A percentile compares a stretch with the other conserved stretches of the same genome.
Evolutionary conservation across 495 filamentous ascomycete species (phyloP).

Genomic region (Aspergillus homomorphus): DNA sequence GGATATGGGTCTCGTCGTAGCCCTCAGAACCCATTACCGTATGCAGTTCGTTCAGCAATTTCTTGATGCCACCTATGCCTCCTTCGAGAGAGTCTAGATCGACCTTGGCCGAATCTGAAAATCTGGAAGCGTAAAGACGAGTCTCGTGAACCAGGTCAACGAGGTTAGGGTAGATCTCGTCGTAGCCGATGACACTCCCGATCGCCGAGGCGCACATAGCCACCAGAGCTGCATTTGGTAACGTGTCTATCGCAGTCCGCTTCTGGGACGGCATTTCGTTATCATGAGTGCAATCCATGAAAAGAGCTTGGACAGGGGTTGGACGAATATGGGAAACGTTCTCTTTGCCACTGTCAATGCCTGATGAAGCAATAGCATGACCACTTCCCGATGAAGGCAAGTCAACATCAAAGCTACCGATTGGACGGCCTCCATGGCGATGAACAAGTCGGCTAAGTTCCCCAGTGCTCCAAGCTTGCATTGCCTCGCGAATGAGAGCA

Average conservation of each 20-base stretch:
- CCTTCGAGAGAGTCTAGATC: conserved; percentile 61
- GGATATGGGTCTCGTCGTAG: conserved; percentile 92
- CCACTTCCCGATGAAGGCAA: conserved; percentile 41
- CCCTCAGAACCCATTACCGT: conserved; percentile 89
- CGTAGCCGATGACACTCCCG: conserved; percentile 98
- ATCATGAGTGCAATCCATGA: conserved; percentile 99
- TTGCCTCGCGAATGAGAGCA: conserved; percentile 89
- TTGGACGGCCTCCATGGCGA: conserved; percentile 88
- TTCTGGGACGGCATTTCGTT: conserved; percentile 97
- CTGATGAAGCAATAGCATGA: conserved; percentile 38
- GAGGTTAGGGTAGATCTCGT: conserved; percentile 90
- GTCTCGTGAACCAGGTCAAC: conserved; percentile 89
- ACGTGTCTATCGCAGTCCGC: conserved; percentile 86
- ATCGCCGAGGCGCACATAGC: conserved; percentile 91
- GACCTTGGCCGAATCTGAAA: conserved; percentile 56
- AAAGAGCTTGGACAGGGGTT: conserved; percentile 84
- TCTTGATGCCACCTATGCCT: conserved; percentile 87
- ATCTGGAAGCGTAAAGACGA: conserved; percentile 71
- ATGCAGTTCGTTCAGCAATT: conserved; percentile 88
- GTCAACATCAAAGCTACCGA: conserved; percentile 93
- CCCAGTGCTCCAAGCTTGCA: conserved; percentile 95
- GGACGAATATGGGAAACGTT: conserved; percentile 71
- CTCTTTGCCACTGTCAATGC: conserved; percentile 47
- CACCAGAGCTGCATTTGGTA: conserved; percentile 93
- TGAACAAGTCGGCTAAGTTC: conserved; percentile 92